A percentile compares a stretch with the other conserved stretches of the same genome.
These are phyloP conservation scores for Phenoliferia sp. DNA, from an alignment of 1,284 basidiomycete genomes.

Conservation along the genomic window DNA sequence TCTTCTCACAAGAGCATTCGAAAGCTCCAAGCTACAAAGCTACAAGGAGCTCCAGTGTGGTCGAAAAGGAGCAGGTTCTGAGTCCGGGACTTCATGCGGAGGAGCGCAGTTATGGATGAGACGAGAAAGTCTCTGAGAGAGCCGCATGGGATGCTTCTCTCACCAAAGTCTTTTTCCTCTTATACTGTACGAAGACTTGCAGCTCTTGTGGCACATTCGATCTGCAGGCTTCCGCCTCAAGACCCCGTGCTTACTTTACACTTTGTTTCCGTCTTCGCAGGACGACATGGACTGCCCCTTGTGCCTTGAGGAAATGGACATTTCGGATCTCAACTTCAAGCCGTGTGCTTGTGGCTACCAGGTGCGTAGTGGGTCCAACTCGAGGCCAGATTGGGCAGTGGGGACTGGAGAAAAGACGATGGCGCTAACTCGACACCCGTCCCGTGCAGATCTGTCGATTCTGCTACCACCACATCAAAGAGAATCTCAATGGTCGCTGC, in stretches of 20 bases:
- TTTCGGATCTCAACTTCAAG: constrained; percentile 98
- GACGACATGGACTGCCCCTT: constrained; percentile 98
- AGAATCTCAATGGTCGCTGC: constrained; percentile 92
- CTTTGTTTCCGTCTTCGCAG: constrained; percentile 39
- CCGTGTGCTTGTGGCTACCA: constrained; percentile 99
- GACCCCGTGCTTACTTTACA: background rate
- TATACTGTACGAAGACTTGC: background rate
- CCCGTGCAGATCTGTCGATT: constrained; percentile 88
- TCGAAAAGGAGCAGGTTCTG: too few species aligned
- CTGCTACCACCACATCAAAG: constrained; percentile 98
- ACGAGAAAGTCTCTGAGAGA: too few species aligned
- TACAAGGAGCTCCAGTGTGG: too few species aligned
- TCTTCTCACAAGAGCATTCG: too few species aligned
- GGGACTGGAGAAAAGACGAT: background rate
- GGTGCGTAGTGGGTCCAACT: constrained; percentile 49
- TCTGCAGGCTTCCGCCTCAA: background rate
- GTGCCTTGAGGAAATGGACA: constrained; percentile 97
- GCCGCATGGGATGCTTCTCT: too few species aligned
- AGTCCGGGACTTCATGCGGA: too few species aligned
- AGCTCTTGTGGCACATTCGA: too few species aligned
- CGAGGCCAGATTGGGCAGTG: background rate
- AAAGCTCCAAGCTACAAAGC: too few species aligned
- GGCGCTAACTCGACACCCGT: background rate
- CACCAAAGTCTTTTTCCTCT: background rate
- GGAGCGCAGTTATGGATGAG: too few species aligned